phyloP scores from a whole-genome alignment of 805 yeast species.

The Lipomyces kockii region DNA sequence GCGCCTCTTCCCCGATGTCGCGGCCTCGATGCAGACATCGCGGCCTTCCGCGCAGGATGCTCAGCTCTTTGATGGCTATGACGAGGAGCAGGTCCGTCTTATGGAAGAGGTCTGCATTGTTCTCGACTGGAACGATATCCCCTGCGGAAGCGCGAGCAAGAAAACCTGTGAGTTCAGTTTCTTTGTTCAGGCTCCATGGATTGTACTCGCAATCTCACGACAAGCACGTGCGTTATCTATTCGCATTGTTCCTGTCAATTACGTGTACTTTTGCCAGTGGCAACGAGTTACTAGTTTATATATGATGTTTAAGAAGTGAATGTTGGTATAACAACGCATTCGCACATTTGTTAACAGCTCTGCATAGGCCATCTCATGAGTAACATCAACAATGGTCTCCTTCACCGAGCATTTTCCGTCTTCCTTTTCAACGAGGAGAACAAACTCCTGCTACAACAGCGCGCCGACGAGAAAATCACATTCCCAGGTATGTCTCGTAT shows the following conservation, averaged over 20 bases:
- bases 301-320: no score
- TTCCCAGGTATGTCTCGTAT: slow-evolving; percentile 60
- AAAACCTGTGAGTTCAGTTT: slow-evolving; percentile 60
- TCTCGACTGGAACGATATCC: slow-evolving; percentile 81
- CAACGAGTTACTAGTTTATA: background rate
- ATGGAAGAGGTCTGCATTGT: slow-evolving; percentile 98
- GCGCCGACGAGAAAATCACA: slow-evolving; percentile 96
- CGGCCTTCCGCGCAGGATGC: slow-evolving; percentile 36
- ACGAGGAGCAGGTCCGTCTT: slow-evolving; percentile 88
- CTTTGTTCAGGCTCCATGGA: background rate
- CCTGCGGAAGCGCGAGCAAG: slow-evolving; percentile 93
- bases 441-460: slow-evolving; percentile 83
- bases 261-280: background rate
- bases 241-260: background rate
- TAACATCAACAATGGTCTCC: slow-evolving; percentile 80
- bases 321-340: background rate
- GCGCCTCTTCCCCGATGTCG: slow-evolving; percentile 65
- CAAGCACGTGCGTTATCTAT: background rate
- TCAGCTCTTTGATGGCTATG: slow-evolving; percentile 79
- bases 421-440: slow-evolving; percentile 81
- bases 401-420: slow-evolving; percentile 97
- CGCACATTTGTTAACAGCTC: background rate
- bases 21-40: slow-evolving; percentile 52
- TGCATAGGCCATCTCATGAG: slow-evolving; percentile 61
- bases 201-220: background rate